phyloP scores from a whole-genome alignment of 2,329 filamentous ascomycete species.

The Penicillium sp. region DNA sequence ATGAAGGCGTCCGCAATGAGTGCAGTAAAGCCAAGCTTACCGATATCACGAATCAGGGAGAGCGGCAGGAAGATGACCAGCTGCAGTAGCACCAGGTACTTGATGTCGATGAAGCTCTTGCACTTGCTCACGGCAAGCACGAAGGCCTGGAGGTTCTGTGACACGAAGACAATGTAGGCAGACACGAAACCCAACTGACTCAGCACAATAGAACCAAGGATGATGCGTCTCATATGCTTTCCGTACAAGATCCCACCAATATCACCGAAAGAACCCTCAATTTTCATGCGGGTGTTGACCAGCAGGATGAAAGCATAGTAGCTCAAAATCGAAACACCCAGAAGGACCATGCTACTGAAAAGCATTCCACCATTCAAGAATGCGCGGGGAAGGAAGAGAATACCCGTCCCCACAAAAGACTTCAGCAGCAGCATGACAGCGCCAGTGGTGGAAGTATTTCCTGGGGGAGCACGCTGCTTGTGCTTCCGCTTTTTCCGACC shows the following conservation, averaged over 20 bases:
- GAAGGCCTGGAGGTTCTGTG: conserved; percentile 93
- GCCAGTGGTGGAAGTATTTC: conserved; percentile 76
- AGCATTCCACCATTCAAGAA: conserved; percentile 97
- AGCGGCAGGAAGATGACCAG: conserved; percentile 94
- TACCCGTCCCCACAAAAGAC: conserved; percentile 96
- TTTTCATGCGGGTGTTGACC: conserved; percentile 79
- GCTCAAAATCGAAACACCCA: conserved; percentile 81
- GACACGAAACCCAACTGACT: conserved; percentile 95
- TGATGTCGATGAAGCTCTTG: conserved; percentile 80
- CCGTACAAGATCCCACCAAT: conserved; percentile 93
- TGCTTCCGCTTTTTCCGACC: conserved; percentile 73
- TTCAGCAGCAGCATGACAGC: conserved; percentile 88
- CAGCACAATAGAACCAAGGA: conserved; percentile 88
- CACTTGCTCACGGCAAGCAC: conserved; percentile 89
- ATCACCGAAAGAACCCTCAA: conserved; percentile 95
- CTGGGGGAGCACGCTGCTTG: conserved; percentile 72
- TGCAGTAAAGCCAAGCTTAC: conserved; percentile 93
- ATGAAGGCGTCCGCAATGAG: conserved; percentile 94
- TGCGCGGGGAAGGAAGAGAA: conserved; percentile 87
- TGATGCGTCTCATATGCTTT: conserved; percentile 83
- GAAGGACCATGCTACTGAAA: conserved; percentile 89
- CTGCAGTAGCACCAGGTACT: conserved; percentile 89
- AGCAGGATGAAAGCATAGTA: conserved; percentile 98
- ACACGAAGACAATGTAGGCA: conserved; percentile 95
- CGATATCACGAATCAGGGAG: conserved; percentile 92